These are phyloP conservation scores for Penicillium frequentans DNA, from an alignment of 2,329 filamentous ascomycete genomes.

Conservation along the genomic window DNA sequence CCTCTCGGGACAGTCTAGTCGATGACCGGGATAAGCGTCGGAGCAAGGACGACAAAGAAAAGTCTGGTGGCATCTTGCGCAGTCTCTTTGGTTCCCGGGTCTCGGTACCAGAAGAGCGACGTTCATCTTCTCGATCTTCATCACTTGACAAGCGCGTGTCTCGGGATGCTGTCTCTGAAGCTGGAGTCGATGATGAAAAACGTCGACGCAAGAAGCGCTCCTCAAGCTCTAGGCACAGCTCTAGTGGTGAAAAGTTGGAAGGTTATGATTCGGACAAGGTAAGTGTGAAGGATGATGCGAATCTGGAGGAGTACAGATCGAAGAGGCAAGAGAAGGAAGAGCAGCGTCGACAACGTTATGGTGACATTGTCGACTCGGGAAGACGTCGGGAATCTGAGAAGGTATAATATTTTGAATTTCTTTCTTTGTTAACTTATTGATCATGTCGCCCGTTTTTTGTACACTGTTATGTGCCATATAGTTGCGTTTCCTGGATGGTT, in stretches of 20 bases:
- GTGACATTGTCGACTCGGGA: slow-evolving; percentile 37
- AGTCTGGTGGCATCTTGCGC: slow-evolving; percentile 35
- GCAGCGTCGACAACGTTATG: slow-evolving; percentile 36
- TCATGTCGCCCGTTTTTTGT: slow-evolving; percentile 25
- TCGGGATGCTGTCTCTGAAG: slow-evolving; percentile 38
- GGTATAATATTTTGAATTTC: slow-evolving; percentile 39
- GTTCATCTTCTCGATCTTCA: slow-evolving; percentile 16
- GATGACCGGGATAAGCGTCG: slow-evolving; percentile 34
- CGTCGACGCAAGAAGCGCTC: slow-evolving; percentile 49
- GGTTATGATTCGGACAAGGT: slow-evolving; percentile 50
- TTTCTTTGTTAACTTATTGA: slow-evolving; percentile 22
- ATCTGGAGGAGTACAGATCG: slow-evolving; percentile 34
- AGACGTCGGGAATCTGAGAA: slow-evolving; percentile 35
- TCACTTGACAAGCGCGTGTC: slow-evolving; percentile 29
- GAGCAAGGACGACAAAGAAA: slow-evolving; percentile 34
- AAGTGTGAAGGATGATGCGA: slow-evolving; percentile 41
- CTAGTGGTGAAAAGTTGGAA: slow-evolving; percentile 44
- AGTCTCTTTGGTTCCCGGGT: slow-evolving; percentile 41
- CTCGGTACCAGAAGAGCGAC: slow-evolving; percentile 28
- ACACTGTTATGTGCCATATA: slow-evolving; percentile 30
- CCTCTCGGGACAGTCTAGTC: slow-evolving; percentile 26
- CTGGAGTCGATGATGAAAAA: slow-evolving; percentile 39
- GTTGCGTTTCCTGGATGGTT: slow-evolving; percentile 22
- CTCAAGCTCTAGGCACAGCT: slow-evolving; percentile 35
- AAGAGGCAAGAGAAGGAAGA: slow-evolving; percentile 37